Percentiles rank a stretch among this genome's conserved stretches.
Conservation (phyloP, 495 filamentous ascomycete species). For the Trichoderma virens region DNA sequence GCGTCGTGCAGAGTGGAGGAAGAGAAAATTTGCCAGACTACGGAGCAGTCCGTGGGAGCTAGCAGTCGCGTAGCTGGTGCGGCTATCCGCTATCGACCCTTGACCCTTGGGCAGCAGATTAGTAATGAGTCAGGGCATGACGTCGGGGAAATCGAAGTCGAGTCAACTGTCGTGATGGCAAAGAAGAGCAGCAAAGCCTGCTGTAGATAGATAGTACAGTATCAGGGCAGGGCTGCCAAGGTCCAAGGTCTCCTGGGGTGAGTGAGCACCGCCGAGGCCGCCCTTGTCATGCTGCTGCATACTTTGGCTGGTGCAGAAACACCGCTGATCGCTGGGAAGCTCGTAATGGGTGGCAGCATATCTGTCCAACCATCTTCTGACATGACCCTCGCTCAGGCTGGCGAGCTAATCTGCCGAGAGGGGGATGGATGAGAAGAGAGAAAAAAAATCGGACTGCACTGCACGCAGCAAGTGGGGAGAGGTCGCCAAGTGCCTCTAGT, state of each 20-base stretch:
- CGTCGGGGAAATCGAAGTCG: not conserved
- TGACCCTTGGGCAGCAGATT: not conserved
- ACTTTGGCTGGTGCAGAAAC: too few relatives aligned
- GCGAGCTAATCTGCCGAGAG: not conserved
- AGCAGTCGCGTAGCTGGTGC: not conserved
- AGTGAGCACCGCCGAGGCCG: too few relatives aligned
- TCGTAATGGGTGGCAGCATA: not conserved
- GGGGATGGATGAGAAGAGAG: not conserved
- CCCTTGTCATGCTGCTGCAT: too few relatives aligned
- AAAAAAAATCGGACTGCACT: not conserved
- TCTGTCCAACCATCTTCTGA: not conserved
- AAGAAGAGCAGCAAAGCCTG: not conserved
- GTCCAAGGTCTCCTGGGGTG: not conserved
- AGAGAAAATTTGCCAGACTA: slow-evolving; percentile 5
- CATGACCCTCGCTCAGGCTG: too few relatives aligned
- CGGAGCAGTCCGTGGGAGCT: not conserved
- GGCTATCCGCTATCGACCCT: not conserved
- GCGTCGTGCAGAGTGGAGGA: not conserved
- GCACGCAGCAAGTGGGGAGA: not conserved
- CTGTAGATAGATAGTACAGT: not conserved
- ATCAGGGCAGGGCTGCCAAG: not conserved
- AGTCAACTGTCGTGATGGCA: not conserved
- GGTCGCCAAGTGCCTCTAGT: too few relatives aligned
- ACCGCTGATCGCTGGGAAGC: not conserved
- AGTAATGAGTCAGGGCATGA: not conserved